Conservation (phyloP, 1,139 yeast genomes). For the Kurtzmaniella quercitrusa region DNA sequence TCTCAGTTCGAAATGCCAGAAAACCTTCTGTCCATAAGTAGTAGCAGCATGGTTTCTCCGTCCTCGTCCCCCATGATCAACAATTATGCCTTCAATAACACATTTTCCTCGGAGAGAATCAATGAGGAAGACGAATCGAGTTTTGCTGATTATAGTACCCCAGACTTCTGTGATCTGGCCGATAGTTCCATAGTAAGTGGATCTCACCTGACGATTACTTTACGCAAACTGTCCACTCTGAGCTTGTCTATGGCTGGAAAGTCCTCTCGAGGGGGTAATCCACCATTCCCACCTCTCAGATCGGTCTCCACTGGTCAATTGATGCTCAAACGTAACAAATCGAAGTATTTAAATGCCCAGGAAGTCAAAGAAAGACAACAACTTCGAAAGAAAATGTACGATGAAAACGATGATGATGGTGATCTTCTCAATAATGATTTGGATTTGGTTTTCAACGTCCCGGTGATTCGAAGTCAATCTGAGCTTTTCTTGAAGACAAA, state of each 20-base stretch:
- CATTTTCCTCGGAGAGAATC: background rate
- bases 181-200: background rate
- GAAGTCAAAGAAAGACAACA: conserved; percentile 38
- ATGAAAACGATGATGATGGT: conserved; percentile 42
- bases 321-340: conserved; percentile 25
- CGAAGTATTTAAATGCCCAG: conserved; percentile 30
- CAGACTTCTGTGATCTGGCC: background rate
- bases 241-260: background rate
- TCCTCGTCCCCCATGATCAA: conserved; percentile 19
- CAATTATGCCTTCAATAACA: conserved; percentile 9
- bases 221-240: background rate
- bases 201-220: background rate
- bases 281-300: background rate
- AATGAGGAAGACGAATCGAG: conserved; percentile 2
- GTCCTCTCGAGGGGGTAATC: background rate
- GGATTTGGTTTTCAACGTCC: conserved; percentile 43
- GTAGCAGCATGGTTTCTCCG: conserved; percentile 25
- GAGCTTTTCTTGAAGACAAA: conserved; percentile 26
- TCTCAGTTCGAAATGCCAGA: conserved; percentile 34
- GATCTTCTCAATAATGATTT: conserved; percentile 36
- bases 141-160: background rate
- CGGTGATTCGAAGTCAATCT: conserved; percentile 35
- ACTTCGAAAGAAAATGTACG: conserved; percentile 38
- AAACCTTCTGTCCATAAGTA: conserved; percentile 37
- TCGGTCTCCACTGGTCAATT: background rate